Conservation (phyloP, 495 filamentous ascomycete genomes). For the Cetradonia linearis region DNA sequence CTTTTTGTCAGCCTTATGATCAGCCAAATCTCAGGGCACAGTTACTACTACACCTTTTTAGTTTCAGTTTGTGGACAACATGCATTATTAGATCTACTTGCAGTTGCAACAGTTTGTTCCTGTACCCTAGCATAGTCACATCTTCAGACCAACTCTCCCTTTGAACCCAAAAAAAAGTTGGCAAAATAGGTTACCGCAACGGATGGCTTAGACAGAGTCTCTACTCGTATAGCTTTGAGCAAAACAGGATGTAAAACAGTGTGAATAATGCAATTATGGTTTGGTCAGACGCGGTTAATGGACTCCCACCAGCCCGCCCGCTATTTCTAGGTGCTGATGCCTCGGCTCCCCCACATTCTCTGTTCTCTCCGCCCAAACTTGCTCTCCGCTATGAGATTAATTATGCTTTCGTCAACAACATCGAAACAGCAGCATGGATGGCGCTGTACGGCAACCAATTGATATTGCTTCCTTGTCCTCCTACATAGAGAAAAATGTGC, state of each 20-base stretch:
- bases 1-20: not conserved
- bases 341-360: constrained; percentile 1
- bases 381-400: not conserved
- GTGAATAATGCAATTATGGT: not conserved
- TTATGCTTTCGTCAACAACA: constrained; percentile 8
- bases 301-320: not conserved
- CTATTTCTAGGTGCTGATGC: not conserved
- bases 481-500: constrained; percentile 66
- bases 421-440: constrained; percentile 56
- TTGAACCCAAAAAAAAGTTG: not conserved
- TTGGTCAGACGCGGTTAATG: not conserved
- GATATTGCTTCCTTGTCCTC: constrained; percentile 64
- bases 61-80: not conserved
- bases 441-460: constrained; percentile 78
- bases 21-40: not conserved
- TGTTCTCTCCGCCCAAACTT: not conserved
- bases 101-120: not conserved
- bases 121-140: not conserved
- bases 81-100: not conserved
- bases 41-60: not conserved
- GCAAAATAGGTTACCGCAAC: not conserved
- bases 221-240: not conserved
- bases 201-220: not conserved
- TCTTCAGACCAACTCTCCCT: not conserved
- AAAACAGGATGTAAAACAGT: no score